A percentile compares a stretch with the other conserved stretches of the same genome.
These are phyloP conservation scores for Magnolia officinalis DNA, from an alignment of 164 flowering plant species.

Conservation along the genomic window DNA sequence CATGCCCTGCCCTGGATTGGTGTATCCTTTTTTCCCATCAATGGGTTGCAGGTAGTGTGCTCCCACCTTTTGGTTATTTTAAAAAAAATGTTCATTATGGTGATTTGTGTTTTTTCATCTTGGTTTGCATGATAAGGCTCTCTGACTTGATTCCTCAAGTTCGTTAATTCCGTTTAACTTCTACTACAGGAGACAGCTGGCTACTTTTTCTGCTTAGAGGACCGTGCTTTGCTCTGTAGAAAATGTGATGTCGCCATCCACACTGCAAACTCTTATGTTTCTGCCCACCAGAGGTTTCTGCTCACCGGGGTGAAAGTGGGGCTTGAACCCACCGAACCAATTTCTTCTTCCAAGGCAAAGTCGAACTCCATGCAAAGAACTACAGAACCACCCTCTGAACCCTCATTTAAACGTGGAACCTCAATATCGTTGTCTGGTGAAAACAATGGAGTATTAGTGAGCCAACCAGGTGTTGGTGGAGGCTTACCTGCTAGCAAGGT, in stretches of 20 bases:
- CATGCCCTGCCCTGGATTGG: too few species aligned
- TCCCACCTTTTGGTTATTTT: background rate
- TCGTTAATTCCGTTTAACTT: background rate
- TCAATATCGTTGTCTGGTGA: conserved; percentile 23
- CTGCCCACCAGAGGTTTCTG: conserved; percentile 78
- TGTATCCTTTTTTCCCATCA: too few species aligned
- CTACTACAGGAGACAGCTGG: conserved; percentile 68
- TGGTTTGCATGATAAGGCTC: too few species aligned
- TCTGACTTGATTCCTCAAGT: background rate
- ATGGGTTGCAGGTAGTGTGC: too few species aligned
- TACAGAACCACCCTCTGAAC: background rate
- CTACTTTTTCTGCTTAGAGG: conserved; percentile 89
- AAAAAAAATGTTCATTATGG: too few species aligned
- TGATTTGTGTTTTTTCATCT: too few species aligned
- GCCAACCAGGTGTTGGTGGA: conserved; percentile 30
- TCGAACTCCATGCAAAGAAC: background rate
- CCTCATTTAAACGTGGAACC: conserved; percentile 15
- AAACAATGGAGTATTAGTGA: conserved; percentile 21
- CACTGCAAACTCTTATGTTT: conserved; percentile 60
- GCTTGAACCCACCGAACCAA: conserved; percentile 50
- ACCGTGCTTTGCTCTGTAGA: conserved; percentile 88
- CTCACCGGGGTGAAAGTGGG: conserved; percentile 92
- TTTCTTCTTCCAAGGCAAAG: conserved; percentile 26
- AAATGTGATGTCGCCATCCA: conserved; percentile 87
- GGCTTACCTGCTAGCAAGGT: conserved; percentile 25